Conservation (phyloP, 1,139 yeast species). For the Pichia norvegensis region DNA sequence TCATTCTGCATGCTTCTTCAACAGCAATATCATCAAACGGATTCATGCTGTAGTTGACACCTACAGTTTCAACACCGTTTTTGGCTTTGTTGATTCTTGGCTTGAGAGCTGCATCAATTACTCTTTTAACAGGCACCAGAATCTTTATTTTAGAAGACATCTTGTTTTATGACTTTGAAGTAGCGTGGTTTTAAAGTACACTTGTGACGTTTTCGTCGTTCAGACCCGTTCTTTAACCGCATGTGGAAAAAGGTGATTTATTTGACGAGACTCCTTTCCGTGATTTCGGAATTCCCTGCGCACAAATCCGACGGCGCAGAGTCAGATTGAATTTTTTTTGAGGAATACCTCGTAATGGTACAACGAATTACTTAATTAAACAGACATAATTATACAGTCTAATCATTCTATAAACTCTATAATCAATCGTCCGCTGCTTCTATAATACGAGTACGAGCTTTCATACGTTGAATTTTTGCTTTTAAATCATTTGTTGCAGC, state of each 20-base stretch:
- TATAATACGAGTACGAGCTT: constrained; percentile 45
- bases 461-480: constrained; percentile 86
- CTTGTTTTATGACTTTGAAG: neutral
- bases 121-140: constrained; percentile 90
- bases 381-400: too few species aligned
- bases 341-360: too few species aligned
- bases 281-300: neutral
- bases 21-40: constrained; percentile 97
- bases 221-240: too few species aligned
- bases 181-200: neutral
- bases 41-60: constrained; percentile 87
- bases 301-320: neutral
- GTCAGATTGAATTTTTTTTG: too few species aligned
- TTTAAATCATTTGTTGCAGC: constrained; percentile 75
- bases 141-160: constrained; percentile 42
- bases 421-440: constrained; percentile 9
- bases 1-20: constrained; percentile 82
- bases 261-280: neutral
- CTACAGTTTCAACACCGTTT: constrained; percentile 82
- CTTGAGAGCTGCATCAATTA: constrained; percentile 85
- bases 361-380: too few species aligned
- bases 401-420: neutral
- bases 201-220: too few species aligned
- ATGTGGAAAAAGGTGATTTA: neutral
- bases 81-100: constrained; percentile 87